Base-by-base conservation (phyloP, 2,329 filamentous ascomycete species). In the Talaromyces sp. region DNA sequence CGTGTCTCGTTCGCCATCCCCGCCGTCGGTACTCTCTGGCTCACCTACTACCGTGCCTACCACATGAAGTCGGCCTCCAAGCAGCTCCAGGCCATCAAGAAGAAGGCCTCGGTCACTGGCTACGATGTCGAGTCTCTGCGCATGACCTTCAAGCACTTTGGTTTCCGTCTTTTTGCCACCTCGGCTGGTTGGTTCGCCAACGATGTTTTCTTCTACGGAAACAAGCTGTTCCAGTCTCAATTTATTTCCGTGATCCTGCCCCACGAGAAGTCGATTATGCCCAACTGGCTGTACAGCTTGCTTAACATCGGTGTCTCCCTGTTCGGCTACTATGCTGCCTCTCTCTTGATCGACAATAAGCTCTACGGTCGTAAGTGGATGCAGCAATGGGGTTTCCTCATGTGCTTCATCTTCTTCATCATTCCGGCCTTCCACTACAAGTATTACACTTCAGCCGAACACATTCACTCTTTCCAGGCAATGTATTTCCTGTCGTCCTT, bases 401-500 rank as follows among this genome's bases (percentile, higher is more conserved):
- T 92, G 82, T 90, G 89, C 77, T 97, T 97, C 81, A 81, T 97
- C 77, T 88, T 95, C 76, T 97, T 97, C 77, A 83, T 96, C 72
- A 84, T 97, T 48, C 93, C 93, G 1, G 92, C 89, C 52, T 96
- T 96, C 83, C 81, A 91, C 72, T 96, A 88, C 80, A 74, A 90
- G 0, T 92, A 94, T 84, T 97, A 92, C 81, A 91, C 85, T 21
- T 81, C 81, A 55, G 79, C 82, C 0, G 80, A 81, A 6, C 85
- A 91, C 68, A 88, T 97, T 74, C 87, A 91, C 70, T 81, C 83
- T n/a, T 97, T 97, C 87, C 92, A 97, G 80, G 87, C 92, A 72
- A 96, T 97, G 91, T 97, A 97, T 83, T 97, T 96, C 80, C 76
- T 97, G 67, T 96, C 91, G 8, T 96, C 91, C 26, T 97, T 97